Conservation (phyloP, 2,329 filamentous ascomycete genomes). For the Ceratocystiopsis minuta region DNA sequence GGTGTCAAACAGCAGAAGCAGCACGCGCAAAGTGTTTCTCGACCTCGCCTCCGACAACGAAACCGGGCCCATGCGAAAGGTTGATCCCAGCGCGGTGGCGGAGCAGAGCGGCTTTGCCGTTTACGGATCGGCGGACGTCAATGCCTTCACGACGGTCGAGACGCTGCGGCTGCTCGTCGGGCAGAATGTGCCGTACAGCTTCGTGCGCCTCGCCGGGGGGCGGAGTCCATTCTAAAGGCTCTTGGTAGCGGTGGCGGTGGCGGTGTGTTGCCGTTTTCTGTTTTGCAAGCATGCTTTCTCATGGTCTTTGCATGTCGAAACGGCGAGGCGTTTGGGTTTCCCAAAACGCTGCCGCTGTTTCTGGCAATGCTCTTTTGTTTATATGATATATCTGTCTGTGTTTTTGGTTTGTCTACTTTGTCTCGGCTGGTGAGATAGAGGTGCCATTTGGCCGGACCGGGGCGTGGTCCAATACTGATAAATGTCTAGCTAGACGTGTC, state of each 20-base stretch:
- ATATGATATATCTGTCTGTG: too few relatives aligned
- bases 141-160: conserved; percentile 71
- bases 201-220: conserved; percentile 55
- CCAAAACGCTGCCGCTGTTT: too few relatives aligned
- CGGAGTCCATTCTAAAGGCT: conserved; percentile 29
- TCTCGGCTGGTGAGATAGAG: too few relatives aligned
- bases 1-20: conserved; percentile 5
- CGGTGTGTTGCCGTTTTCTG: background rate
- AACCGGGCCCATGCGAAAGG: conserved; percentile 30
- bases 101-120: conserved; percentile 60
- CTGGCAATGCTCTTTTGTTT: too few relatives aligned
- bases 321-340: too few relatives aligned
- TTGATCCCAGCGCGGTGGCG: conserved; percentile 50
- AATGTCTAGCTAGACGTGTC: too few relatives aligned
- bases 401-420: too few relatives aligned
- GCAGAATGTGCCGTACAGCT: conserved; percentile 76
- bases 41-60: conserved; percentile 44
- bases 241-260: too few relatives aligned
- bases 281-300: background rate
- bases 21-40: conserved; percentile 53
- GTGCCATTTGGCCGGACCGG: too few relatives aligned
- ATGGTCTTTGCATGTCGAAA: background rate
- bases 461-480: too few relatives aligned
- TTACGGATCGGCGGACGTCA: conserved; percentile 63
- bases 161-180: conserved; percentile 61